Base-by-base conservation (phyloP, 164 flowering plant species). In the Stephania yunnanensis region DNA sequence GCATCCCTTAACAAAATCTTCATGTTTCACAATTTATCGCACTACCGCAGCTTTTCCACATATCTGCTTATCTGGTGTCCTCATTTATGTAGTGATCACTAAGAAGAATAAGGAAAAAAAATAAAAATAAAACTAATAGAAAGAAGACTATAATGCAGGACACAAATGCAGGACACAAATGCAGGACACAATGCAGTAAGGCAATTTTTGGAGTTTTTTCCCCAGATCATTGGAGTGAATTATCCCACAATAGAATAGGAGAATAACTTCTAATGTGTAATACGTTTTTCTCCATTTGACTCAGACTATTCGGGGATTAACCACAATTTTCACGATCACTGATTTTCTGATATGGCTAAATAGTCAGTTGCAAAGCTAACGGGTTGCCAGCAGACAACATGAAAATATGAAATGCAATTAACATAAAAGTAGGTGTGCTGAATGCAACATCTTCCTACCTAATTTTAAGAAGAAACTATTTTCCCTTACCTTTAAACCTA, bases 401-500 rank as follows among this genome's bases (percentile, higher is more conserved):
- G 7, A 61, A 4, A 61, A 25, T 22, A 61, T 19, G 7, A 61
- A 4, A 61, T 19, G 66, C 6, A 61, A 61, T 50, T 10, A 61
- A 61, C 25, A 61, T 9, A 61, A 61, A 61, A 61, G 66, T 19
- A 8, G 22, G 20, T 20, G 25, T 6, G 20, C n/a, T 19, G 20
- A n/a, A 61, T 61, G 7, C 19, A 61, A n/a, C 7, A 5, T 61
- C 25, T 61, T 61, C 4, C 66, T 19, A 61, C 66, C 20, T 61
- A 73, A 8, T 19, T 9, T 42, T 73, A 68, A 73, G 48, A 61
- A 25, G 74, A 7, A 20, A 73, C 61, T 61, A 55, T n/a, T 50
- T 10, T 48, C 53, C 7, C 68, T 15, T 86, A 96, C 99, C 97
- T 89, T 72, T 55, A 96, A 87, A 74, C 74, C 90, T 72, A 96